These are phyloP conservation scores for Lizonia empirigonia DNA, from an alignment of 2,329 filamentous ascomycete genomes.

Conservation along the genomic window DNA sequence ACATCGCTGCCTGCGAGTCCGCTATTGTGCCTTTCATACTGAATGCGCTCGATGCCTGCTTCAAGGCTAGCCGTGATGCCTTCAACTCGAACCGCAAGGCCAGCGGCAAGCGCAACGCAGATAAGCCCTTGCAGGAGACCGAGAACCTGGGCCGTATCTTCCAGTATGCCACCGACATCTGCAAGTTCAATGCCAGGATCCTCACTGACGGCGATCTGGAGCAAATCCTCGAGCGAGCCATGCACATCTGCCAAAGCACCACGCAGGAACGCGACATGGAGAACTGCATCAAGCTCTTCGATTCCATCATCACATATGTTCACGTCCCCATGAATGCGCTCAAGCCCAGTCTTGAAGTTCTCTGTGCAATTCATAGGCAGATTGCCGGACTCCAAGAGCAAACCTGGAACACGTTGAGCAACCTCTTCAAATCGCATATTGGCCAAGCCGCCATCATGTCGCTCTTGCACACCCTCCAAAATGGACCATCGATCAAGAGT, in stretches of 20 bases:
- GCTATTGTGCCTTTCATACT: constrained; percentile 43
- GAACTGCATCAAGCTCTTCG: constrained; percentile 70
- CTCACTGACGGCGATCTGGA: constrained; percentile 67
- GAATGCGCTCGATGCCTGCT: constrained; percentile 41
- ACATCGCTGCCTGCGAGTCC: constrained; percentile 48
- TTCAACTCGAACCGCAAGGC: constrained; percentile 29
- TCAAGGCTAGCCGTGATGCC: constrained; percentile 39
- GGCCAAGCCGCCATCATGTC: constrained; percentile 71
- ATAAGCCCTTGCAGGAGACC: constrained; percentile 32
- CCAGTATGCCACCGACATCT: constrained; percentile 67
- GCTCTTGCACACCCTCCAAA: constrained; percentile 61
- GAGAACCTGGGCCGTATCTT: constrained; percentile 64
- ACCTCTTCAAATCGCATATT: constrained; percentile 75
- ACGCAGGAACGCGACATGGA: constrained; percentile 68
- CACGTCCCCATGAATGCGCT: constrained; percentile 69
- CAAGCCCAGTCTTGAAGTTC: constrained; percentile 69
- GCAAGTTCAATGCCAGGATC: constrained; percentile 77
- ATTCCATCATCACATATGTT: constrained; percentile 74
- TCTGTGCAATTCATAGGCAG: constrained; percentile 74
- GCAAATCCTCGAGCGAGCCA: constrained; percentile 65
- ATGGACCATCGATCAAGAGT: constrained; percentile 33
- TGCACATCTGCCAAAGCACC: constrained; percentile 72
- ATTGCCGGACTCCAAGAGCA: constrained; percentile 65
- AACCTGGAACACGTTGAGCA: constrained; percentile 72
- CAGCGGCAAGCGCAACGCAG: constrained; percentile 33